Conservation (phyloP, 2,329 filamentous ascomycete genomes). For the Cadophora sp. region DNA sequence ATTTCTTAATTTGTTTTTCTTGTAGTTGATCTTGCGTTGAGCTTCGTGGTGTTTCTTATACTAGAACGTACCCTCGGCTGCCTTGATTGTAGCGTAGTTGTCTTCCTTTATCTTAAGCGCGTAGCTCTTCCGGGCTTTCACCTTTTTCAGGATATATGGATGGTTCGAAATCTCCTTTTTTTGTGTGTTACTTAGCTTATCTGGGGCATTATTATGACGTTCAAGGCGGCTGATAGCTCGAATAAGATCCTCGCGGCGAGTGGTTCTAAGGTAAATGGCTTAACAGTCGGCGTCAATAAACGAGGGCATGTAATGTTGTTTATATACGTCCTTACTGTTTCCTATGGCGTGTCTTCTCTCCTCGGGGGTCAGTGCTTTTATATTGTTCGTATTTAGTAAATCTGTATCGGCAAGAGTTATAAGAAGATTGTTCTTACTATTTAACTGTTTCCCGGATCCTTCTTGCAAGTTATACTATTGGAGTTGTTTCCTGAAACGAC, state of each 20-base stretch:
- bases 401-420: background rate
- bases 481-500: slow-evolving; percentile 36
- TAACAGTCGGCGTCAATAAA: slow-evolving; percentile 35
- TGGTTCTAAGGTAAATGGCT: slow-evolving; percentile 33
- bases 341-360: slow-evolving; percentile 35
- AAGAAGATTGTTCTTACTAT: slow-evolving; percentile 31
- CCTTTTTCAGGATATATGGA: slow-evolving; percentile 2
- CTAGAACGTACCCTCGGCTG: slow-evolving; percentile 23
- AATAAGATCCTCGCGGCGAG: slow-evolving; percentile 25
- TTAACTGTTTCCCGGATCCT: slow-evolving; percentile 39
- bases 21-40: slow-evolving; percentile 32
- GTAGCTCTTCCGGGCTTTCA: background rate
- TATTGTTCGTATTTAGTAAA: slow-evolving; percentile 23
- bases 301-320: slow-evolving; percentile 32
- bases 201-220: background rate
- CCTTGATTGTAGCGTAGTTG: slow-evolving; percentile 28
- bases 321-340: slow-evolving; percentile 31
- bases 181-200: slow-evolving; percentile 1
- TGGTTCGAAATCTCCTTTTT: slow-evolving; percentile 4
- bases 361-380: slow-evolving; percentile 34
- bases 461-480: slow-evolving; percentile 39
- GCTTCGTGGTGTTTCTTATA: slow-evolving; percentile 27
- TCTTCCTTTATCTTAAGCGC: slow-evolving; percentile 6
- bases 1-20: slow-evolving; percentile 30
- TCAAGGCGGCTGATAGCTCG: slow-evolving; percentile 5